Evolutionary conservation across 2,329 filamentous ascomycete genomes (phyloP).

Genomic region (Neonectria neomacrospora): DNA sequence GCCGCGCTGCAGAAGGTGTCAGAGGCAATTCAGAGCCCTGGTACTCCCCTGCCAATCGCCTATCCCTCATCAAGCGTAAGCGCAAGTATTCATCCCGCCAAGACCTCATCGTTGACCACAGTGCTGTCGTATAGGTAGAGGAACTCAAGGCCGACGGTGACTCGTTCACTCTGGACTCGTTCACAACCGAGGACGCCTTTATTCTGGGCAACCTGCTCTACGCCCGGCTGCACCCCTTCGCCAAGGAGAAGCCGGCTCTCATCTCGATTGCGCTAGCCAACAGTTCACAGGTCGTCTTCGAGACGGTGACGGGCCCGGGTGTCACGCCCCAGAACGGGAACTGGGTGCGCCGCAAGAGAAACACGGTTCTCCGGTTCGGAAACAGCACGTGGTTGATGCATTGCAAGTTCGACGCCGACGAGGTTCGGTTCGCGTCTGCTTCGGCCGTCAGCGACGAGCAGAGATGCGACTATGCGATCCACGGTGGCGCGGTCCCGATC

Average conservation of each 20-base stretch:
- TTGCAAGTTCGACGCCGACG: slow-evolving; percentile 73
- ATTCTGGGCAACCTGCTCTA: slow-evolving; percentile 72
- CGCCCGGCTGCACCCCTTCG: slow-evolving; percentile 67
- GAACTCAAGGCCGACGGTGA: slow-evolving; percentile 51
- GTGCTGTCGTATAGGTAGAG: slow-evolving; percentile 37
- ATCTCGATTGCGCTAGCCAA: slow-evolving; percentile 74
- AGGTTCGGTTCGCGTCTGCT: slow-evolving; percentile 71
- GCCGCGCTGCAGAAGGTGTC: slow-evolving; percentile 37
- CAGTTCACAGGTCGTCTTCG: slow-evolving; percentile 73
- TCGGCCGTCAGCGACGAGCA: slow-evolving; percentile 69
- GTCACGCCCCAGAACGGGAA: slow-evolving; percentile 76
- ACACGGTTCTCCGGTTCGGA: slow-evolving; percentile 77
- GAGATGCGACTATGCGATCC: slow-evolving; percentile 75
- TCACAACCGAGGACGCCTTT: slow-evolving; percentile 73
- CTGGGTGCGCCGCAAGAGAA: slow-evolving; percentile 77
- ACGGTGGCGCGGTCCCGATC: slow-evolving; percentile 81
- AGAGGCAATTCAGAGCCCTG: slow-evolving; percentile 31
- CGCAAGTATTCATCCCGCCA: not conserved
- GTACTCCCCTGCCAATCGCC: slow-evolving; percentile 25
- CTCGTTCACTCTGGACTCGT: slow-evolving; percentile 60
- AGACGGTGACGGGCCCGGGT: slow-evolving; percentile 73
- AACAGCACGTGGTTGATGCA: slow-evolving; percentile 77
- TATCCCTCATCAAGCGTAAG: slow-evolving; percentile 39
- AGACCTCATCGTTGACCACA: slow-evolving; percentile 13
- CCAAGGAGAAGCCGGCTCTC: slow-evolving; percentile 58